Evolutionary conservation across 148 eudicot genomes (phyloP).

Genomic region (Polygonum aviculare): DNA sequence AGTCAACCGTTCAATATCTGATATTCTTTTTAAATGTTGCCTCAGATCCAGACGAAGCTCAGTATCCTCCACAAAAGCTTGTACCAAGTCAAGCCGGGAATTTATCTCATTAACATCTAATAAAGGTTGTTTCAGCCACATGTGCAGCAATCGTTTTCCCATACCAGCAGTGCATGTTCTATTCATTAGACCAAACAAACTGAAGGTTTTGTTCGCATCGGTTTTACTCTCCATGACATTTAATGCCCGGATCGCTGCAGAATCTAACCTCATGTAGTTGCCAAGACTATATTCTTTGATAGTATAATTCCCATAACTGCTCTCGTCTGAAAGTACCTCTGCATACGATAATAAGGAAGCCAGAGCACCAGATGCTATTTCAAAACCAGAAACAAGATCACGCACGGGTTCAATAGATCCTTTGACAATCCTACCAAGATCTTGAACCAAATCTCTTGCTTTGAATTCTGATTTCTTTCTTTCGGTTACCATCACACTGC

Average conservation of each 20-base stretch:
- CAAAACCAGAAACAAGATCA: slow-evolving; percentile 85
- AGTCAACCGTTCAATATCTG: slow-evolving; percentile 77
- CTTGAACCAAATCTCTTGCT: slow-evolving; percentile 72
- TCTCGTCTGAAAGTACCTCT: slow-evolving; percentile 84
- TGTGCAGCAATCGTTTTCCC: slow-evolving; percentile 93
- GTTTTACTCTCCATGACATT: slow-evolving; percentile 98
- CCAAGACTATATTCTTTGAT: slow-evolving; percentile 55
- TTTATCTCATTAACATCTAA: slow-evolving; percentile 78
- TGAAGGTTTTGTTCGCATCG: slow-evolving; percentile 90
- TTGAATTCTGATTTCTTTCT: slow-evolving; percentile 80
- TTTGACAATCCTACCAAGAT: slow-evolving; percentile 88
- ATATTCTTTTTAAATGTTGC: slow-evolving; percentile 85
- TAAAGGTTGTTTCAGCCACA: slow-evolving; percentile 97
- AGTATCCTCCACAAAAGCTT: slow-evolving; percentile 89
- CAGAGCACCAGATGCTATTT: slow-evolving; percentile 65
- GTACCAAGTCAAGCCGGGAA: slow-evolving; percentile 72
- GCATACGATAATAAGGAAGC: slow-evolving; percentile 66
- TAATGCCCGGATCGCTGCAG: slow-evolving; percentile 95
- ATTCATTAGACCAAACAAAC: slow-evolving; percentile 96
- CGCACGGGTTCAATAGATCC: slow-evolving; percentile 84
- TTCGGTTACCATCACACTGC: slow-evolving; percentile 92
- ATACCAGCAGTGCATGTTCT: slow-evolving; percentile 99
- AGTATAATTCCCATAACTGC: slow-evolving; percentile 60
- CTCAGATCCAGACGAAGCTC: slow-evolving; percentile 84
- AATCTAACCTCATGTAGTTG: slow-evolving; percentile 86